Base-by-base conservation (phyloP, 345 rosid genomes). In the Angophora floribunda region DNA sequence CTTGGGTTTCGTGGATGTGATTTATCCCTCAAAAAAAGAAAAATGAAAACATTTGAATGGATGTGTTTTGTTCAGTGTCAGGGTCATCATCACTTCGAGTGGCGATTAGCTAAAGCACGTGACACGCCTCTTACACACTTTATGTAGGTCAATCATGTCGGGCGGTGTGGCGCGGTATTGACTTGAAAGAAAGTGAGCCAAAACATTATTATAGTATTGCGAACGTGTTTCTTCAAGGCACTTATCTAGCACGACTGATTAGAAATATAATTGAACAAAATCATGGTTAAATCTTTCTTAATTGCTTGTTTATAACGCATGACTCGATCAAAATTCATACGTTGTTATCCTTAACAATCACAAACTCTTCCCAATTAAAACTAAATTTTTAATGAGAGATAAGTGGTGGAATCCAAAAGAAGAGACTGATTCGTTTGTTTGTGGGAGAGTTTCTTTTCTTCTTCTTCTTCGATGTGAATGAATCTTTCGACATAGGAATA, bases 11-110 rank as follows among this genome's bases (percentile, higher is more conserved):
- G 21, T 36, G 80, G 47, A 8, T 17, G 80, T 32, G 80, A 70
- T 32, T 67, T 3, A 67, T 12, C 3, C 0, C 6, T 1, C 28
- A 30, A 14, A 30, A 14, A 14, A 2, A 3, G 0, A 30, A 0
- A 70, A 16, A 21, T 17, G 0, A 36, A 75, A 0, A 36, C 47
- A 75, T 36, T 36, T 36, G 21, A 9, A 21, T 36, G 7, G 47
- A 75, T 63, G 12, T 19, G 26, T 75, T 36, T 75, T 36, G 49
- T 19, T 36, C 7, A 5, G 13, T 36, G 47, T 70, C 47, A 17
- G 3, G 4, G 63, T 57, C 28, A 36, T 17, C 80, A 36, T 32
- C 47, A 67, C 80, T 70, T 70, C 26, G 6, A 36, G 80, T 36
- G 47, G 80, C 47, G 41, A 17, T 4, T 36, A 6, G 13, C 13